phyloP scores from a whole-genome alignment of 306 rosid species.

The barrel medic (Medicago truncatula) region DNA sequence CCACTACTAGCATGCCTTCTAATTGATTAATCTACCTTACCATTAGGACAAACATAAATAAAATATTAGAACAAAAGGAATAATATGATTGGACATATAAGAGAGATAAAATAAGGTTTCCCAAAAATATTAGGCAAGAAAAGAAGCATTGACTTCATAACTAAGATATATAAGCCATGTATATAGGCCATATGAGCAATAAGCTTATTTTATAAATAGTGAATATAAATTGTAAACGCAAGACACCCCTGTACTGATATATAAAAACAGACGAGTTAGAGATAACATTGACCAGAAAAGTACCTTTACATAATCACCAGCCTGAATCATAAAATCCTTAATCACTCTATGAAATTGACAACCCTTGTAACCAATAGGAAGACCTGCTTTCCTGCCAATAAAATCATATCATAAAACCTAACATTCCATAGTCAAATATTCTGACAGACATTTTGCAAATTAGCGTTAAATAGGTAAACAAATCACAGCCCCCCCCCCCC shows the following conservation, averaged over 20 bases:
- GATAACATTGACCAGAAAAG: not conserved
- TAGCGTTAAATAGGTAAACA: not conserved
- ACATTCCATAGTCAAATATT: conserved; percentile 7
- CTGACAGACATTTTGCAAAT: conserved; percentile 10
- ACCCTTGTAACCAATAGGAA: conserved; percentile 93
- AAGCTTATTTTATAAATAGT: conserved; percentile 2
- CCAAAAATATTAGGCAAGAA: not conserved
- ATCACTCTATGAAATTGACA: conserved; percentile 97
- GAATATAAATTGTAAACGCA: not conserved
- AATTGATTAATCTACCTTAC: not conserved
- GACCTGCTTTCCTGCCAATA: conserved; percentile 81
- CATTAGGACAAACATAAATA: too few relatives aligned
- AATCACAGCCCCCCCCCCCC: not conserved
- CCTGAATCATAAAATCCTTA: conserved; percentile 98
- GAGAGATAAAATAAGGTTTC: not conserved
- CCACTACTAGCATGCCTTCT: not conserved
- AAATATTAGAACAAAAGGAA: not conserved
- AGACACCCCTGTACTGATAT: conserved; percentile 20
- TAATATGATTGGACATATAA: not conserved
- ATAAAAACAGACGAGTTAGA: conserved; percentile 23
- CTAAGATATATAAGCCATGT: not conserved
- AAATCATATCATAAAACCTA: conserved; percentile 22
- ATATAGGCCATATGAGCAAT: conserved; percentile 1
- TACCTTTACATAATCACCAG: conserved; percentile 94
- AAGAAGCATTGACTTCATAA: not conserved